Evolutionary conservation across 1,284 basidiomycete genomes (phyloP), one percentile per base, ranked within the genome.

Genomic region (Rhodotorula sp.): DNA sequence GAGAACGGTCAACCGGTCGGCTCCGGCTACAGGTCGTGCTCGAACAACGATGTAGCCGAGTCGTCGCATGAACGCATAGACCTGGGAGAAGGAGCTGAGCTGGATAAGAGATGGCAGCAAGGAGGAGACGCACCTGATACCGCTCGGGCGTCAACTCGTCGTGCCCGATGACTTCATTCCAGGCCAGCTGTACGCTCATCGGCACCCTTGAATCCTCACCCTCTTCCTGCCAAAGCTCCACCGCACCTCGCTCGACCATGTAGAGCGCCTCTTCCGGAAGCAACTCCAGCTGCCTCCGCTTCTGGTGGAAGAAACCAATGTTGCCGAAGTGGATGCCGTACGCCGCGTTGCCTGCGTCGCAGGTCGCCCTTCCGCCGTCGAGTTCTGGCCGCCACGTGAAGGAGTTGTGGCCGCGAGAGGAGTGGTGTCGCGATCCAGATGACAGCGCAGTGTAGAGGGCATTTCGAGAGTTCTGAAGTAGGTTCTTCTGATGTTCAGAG

Each of bases 201-300:
- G 79, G 78, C 10, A 78, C 76, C 34, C 34, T 31, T 16, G 53
- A 54, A 13, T 50, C 59, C 34, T 47, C 77, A 76, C 56, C 77
- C 26, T 13, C 54, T 34, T 84, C 81, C 70, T 86, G 86, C 87
- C 89, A 94, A 75, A 92, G 92, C 76, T 92, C 89, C 72, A 94
- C 81, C 7, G 89, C 85, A 0, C 94, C 94, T 50, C 94, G 83
- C 80, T 98, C 95, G 56, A 94, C 84, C 40, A 98, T 85, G 81
- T 96, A 98, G 13, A 98, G 84, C 0, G 92, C 87, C 81, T 98
- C 95, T 81, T 99, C 95, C 0, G 95, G 95, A 4, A 97, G 83
- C 0, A 99, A 83, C 76, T 96, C 92, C n/a, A 89, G 81, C 56
- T 85, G 82, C 78, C 87, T 89, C 40, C 84, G 83, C 26, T 80